Conservation (phyloP, 352 stramenopile genomes). For the Pythium angustatum region DNA sequence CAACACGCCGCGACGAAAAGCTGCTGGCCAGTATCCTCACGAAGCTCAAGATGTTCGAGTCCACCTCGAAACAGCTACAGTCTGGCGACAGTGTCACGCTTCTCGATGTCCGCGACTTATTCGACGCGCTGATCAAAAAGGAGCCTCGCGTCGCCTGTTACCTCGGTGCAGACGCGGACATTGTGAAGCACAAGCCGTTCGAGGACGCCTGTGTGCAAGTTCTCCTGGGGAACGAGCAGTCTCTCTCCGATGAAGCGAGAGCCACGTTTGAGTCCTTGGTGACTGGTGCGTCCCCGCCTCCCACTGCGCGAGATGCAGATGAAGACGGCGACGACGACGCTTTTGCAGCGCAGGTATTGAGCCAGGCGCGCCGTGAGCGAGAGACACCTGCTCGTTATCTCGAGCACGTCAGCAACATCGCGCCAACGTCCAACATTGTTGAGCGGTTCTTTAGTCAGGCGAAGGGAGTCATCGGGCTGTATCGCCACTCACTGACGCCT, state of each 20-base stretch:
- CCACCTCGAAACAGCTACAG: constrained; percentile 9
- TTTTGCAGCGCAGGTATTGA: too few relatives aligned
- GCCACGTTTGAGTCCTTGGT: neutral
- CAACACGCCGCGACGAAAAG: constrained; percentile 5
- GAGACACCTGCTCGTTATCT: neutral
- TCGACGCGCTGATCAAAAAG: constrained; percentile 13
- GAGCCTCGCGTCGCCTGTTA: neutral
- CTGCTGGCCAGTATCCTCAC: neutral
- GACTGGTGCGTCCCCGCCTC: neutral
- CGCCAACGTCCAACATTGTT: constrained; percentile 10
- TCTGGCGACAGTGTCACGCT: neutral
- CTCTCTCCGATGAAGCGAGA: neutral
- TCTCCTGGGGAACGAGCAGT: neutral
- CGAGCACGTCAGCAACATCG: neutral
- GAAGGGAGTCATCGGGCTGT: neutral
- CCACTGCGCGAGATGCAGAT: neutral
- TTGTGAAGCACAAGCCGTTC: neutral
- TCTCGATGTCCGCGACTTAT: constrained; percentile 9
- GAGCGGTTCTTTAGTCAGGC: constrained; percentile 15
- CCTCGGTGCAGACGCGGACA: constrained; percentile 4
- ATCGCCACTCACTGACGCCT: constrained; percentile 1
- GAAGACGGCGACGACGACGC: neutral
- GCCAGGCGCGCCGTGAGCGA: neutral
- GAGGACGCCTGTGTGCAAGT: constrained; percentile 8
- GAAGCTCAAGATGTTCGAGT: constrained; percentile 7